Evolutionary conservation across 2,329 filamentous ascomycete species (phyloP).

Genomic region (Moelleriella libera): DNA sequence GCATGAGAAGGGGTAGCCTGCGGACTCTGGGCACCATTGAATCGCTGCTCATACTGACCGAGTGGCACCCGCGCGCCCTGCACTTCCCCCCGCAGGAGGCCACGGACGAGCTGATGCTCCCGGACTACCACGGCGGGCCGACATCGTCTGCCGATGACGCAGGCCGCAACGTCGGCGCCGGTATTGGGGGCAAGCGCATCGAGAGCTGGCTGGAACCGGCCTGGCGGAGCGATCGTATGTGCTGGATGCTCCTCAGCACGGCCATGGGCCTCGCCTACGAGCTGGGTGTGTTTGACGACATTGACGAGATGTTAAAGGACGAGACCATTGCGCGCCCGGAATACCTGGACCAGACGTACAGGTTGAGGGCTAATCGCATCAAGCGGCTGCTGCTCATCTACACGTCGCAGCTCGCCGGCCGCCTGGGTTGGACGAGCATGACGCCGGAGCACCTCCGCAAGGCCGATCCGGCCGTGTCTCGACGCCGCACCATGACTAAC

Average conservation of each 20-base stretch:
- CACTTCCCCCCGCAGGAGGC: constrained; percentile 82
- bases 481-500: constrained; percentile 32
- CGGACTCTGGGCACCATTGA: constrained; percentile 89
- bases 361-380: constrained; percentile 65
- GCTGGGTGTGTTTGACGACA: constrained; percentile 87
- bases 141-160: constrained; percentile 22
- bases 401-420: constrained; percentile 82
- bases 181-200: constrained; percentile 71
- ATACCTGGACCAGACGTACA: constrained; percentile 63
- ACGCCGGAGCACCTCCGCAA: constrained; percentile 55
- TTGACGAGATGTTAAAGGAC: constrained; percentile 53
- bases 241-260: constrained; percentile 92
- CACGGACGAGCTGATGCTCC: constrained; percentile 53
- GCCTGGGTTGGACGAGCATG: constrained; percentile 88
- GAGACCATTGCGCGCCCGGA: constrained; percentile 46
- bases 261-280: constrained; percentile 85
- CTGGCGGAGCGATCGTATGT: constrained; percentile 90
- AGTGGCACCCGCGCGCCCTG: constrained; percentile 90
- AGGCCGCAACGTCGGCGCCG: constrained; percentile 24
- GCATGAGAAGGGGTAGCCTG: constrained; percentile 62
- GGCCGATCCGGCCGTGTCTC: constrained; percentile 40
- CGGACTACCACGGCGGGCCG: constrained; percentile 38
- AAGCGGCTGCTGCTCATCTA: constrained; percentile 83
- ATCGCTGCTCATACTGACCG: constrained; percentile 82
- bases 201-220: constrained; percentile 95